These are phyloP conservation scores for Raddia distichophylla DNA, from an alignment of 176 grass and related monocot species.

Conservation along the genomic window DNA sequence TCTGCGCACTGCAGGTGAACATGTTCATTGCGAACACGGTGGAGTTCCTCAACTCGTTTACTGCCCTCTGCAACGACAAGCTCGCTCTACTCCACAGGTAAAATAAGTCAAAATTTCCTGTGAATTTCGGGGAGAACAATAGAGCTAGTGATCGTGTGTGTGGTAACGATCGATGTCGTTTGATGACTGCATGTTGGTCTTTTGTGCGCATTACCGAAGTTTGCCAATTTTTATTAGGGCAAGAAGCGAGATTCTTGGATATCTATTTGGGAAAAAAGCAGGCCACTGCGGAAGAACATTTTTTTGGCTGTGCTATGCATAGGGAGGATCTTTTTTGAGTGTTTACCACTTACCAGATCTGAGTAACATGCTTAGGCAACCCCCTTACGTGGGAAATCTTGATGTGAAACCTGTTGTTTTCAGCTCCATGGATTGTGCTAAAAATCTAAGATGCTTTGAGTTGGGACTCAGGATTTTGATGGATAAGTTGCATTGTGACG, in stretches of 20 bases:
- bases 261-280: neutral
- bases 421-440: neutral
- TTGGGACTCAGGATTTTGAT: neutral
- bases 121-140: neutral
- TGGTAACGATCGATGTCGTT: neutral
- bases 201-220: neutral
- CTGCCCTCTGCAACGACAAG: slow-evolving; percentile 57
- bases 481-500: neutral
- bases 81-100: slow-evolving; percentile 68
- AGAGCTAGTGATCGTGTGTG: neutral
- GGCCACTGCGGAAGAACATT: neutral
- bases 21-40: slow-evolving; percentile 66
- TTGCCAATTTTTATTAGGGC: neutral
- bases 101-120: neutral
- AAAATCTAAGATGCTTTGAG: slow-evolving; percentile 12
- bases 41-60: slow-evolving; percentile 71
- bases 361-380: neutral
- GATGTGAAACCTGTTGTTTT: neutral
- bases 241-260: neutral
- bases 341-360: neutral
- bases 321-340: neutral
- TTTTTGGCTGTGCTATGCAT: neutral
- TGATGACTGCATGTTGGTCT: neutral
- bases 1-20: slow-evolving; percentile 51
- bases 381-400: neutral